phyloP scores from a whole-genome alignment of 2,329 filamentous ascomycete genomes.

The Fusarium nisikadoi region DNA sequence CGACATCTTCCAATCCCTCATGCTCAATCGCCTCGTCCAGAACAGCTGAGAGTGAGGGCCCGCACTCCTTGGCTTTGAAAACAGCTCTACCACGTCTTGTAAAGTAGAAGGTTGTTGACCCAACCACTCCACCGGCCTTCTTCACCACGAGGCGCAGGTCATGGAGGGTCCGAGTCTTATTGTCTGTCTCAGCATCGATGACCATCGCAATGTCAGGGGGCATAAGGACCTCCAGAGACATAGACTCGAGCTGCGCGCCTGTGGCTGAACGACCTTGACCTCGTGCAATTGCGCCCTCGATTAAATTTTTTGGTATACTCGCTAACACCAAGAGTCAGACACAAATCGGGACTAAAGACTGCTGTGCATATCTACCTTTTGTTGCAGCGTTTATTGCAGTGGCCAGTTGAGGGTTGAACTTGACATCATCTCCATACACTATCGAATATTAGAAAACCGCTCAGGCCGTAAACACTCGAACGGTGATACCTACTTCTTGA shows the following conservation, averaged over 20 bases:
- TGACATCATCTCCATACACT: conserved; percentile 81
- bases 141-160: conserved; percentile 80
- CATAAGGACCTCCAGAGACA: conserved; percentile 84
- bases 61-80: conserved; percentile 66
- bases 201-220: conserved; percentile 81
- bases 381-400: conserved; percentile 80
- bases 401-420: conserved; percentile 79
- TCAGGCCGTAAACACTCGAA: background rate
- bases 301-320: conserved; percentile 83
- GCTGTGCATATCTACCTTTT: conserved; percentile 65
- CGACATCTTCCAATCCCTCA: conserved; percentile 80
- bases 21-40: conserved; percentile 83
- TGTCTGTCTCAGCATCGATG: conserved; percentile 87
- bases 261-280: conserved; percentile 84
- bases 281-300: conserved; percentile 86
- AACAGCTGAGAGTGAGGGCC: conserved; percentile 74
- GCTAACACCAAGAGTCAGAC: conserved; percentile 52
- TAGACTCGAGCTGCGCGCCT: conserved; percentile 78
- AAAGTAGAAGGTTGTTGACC: conserved; percentile 86
- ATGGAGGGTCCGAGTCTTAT: conserved; percentile 76
- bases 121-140: conserved; percentile 73
- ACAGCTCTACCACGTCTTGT: conserved; percentile 79
- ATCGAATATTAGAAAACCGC: conserved; percentile 29
- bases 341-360: background rate
- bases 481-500: conserved; percentile 70